These are phyloP conservation scores for Sonneratia caseolaris DNA, from an alignment of 345 rosid species.

Conservation along the genomic window DNA sequence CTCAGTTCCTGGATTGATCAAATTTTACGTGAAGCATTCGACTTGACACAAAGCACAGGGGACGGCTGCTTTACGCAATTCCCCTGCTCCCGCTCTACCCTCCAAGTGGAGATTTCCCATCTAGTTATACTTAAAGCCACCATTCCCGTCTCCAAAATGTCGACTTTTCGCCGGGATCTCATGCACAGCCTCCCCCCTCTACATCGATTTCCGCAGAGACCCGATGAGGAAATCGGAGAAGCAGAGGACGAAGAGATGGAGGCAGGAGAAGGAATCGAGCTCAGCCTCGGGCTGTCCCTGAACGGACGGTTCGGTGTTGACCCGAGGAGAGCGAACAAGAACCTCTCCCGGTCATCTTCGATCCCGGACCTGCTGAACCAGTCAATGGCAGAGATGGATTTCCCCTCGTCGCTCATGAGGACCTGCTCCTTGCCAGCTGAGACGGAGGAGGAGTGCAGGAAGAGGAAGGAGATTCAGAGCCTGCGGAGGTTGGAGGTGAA, in stretches of 20 bases:
- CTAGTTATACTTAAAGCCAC: too few relatives aligned
- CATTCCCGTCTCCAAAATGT: background rate
- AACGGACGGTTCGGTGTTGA: constrained; percentile 82
- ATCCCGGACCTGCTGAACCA: constrained; percentile 45
- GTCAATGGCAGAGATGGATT: constrained; percentile 10
- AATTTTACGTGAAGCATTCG: too few relatives aligned
- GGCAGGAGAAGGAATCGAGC: constrained; percentile 36
- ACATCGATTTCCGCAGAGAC: background rate
- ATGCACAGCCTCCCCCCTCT: constrained; percentile 4
- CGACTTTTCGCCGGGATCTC: constrained; percentile 4
- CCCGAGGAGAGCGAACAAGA: constrained; percentile 25
- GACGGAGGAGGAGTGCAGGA: constrained; percentile 67
- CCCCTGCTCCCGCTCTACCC: too few relatives aligned
- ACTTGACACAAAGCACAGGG: too few relatives aligned
- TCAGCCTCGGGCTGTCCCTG: constrained; percentile 64
- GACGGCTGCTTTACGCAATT: too few relatives aligned
- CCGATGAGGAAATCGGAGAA: background rate
- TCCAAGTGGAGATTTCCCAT: too few relatives aligned
- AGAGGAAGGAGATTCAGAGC: constrained; percentile 57
- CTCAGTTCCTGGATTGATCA: too few relatives aligned
- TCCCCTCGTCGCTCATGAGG: constrained; percentile 29
- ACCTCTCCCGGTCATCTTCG: constrained; percentile 45
- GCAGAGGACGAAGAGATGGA: too few relatives aligned
- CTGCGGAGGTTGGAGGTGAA: constrained; percentile 66
- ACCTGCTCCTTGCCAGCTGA: constrained; percentile 56